Percentiles rank a stretch among this genome's conserved stretches.
phyloP scores from a whole-genome alignment of 1,284 basidiomycete species.

The Puccinia horiana region DNA sequence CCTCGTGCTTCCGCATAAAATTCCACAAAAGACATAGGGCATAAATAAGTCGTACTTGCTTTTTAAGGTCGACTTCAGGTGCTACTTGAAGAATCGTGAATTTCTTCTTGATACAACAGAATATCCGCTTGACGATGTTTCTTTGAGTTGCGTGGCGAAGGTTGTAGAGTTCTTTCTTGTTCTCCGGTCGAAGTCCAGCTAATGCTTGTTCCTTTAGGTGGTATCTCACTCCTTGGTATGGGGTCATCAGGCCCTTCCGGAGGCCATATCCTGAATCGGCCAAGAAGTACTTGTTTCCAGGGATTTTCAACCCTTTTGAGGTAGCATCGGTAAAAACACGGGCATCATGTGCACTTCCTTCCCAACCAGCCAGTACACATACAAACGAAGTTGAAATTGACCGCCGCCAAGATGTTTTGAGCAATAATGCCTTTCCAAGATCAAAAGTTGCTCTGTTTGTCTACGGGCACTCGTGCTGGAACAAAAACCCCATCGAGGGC shows the following conservation, averaged over 20 bases:
- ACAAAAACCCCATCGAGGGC: too few relatives aligned
- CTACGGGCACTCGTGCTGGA: slow-evolving; percentile 52
- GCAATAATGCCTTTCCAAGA: slow-evolving; percentile 56
- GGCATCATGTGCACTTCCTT: too few relatives aligned
- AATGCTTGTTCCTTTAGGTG: slow-evolving; percentile 55
- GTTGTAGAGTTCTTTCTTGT: too few relatives aligned
- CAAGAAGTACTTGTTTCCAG: background rate
- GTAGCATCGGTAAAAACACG: slow-evolving; percentile 54
- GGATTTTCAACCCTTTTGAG: background rate
- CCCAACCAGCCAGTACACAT: too few relatives aligned
- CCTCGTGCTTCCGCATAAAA: too few relatives aligned
- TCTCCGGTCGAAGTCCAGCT: background rate
- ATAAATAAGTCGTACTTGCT: background rate
- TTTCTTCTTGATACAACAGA: too few relatives aligned
- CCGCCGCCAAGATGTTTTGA: slow-evolving; percentile 58
- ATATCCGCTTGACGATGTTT: too few relatives aligned
- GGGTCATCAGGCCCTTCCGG: slow-evolving; percentile 57
- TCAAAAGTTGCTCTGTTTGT: slow-evolving; percentile 52
- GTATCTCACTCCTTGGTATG: slow-evolving; percentile 58
- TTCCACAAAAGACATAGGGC: background rate
- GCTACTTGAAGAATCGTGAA: background rate
- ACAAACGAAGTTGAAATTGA: too few relatives aligned
- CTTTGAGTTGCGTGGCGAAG: too few relatives aligned
- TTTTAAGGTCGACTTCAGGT: background rate
- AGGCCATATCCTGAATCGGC: too few relatives aligned